Base-by-base conservation (phyloP, 441 rosid genomes). In the Arabidopsis hybrid region DNA sequence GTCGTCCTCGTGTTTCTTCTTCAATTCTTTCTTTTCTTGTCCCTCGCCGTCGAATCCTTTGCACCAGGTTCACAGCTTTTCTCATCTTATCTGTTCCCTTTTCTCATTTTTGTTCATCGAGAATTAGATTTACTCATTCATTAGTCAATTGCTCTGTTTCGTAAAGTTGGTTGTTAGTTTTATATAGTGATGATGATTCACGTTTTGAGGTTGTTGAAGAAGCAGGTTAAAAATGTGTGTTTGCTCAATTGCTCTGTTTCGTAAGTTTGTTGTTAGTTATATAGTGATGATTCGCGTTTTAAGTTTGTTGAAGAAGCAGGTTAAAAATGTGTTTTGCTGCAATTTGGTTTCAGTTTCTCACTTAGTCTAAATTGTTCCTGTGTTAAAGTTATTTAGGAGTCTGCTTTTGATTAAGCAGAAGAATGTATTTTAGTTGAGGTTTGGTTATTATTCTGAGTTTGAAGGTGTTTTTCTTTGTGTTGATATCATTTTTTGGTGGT, bases 31-130 rank as follows among this genome's bases (percentile, higher is more conserved):
- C 67, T 34, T 77, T 73, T 45, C 60, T 75, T 31, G 50, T 79
- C 16, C 79, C 81, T 78, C 80, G 77, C 59, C 76, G 81, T 45
- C 71, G 64, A 75, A 60, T 83, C 69, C 69, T 84, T 55, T 70
- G 47, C 72, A 31, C 32, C 32, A 90, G 92, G 95, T 88, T 52
- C 35, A 63, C 62, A 21, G 26, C 26, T 21, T 21, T 21, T 21
- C 26, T 21, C 26, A 21, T 21, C 26, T 21, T 21, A 21, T 21
- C 26, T 21, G 26, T 21, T 21, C 26, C 26, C 26, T 21, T 21
- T 21, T 21, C 26, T 21, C 26, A 21, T 21, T 21, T 21, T 21
- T 21, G 26, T 21, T 21, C 26, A 21, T 21, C 26, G 26, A 21
- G 26, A 21, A 21, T 51, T 71, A 4, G 21, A n/a, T 77, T 36